Conservation (phyloP, 331 rosid species). For the Telfairia occidentalis region DNA sequence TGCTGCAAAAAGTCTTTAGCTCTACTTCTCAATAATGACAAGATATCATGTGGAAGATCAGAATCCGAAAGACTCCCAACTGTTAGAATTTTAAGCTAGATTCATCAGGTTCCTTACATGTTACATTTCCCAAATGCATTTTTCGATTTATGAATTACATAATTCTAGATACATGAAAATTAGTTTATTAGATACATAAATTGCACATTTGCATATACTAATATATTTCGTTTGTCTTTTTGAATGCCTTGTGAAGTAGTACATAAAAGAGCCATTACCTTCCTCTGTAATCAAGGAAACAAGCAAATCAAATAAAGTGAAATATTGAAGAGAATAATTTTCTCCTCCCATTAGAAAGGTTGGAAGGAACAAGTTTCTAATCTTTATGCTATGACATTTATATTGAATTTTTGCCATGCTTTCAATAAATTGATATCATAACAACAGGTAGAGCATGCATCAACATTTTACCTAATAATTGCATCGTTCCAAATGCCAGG, state of each 20-base stretch:
- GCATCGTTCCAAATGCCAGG: background rate
- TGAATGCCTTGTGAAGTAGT: too few relatives aligned
- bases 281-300: background rate
- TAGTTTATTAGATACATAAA: background rate
- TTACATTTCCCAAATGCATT: background rate
- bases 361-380: background rate
- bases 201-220: background rate
- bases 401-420: background rate
- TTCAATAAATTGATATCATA: background rate
- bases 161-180: background rate
- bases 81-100: background rate
- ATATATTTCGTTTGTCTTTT: background rate
- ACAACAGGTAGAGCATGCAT: background rate
- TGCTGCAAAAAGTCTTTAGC: slow-evolving; percentile 23
- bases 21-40: slow-evolving; percentile 45
- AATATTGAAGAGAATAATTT: background rate
- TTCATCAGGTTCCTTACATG: background rate
- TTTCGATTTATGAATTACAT: background rate
- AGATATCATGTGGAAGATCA: slow-evolving; percentile 34
- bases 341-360: background rate
- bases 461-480: background rate
- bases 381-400: too few relatives aligned
- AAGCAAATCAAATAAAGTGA: background rate
- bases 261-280: too few relatives aligned
- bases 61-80: slow-evolving; percentile 51